A percentile compares a stretch with the other conserved stretches of the same genome.
Conservation (phyloP, 208 protist genomes). For the Balamuthia mandrillaris region DNA sequence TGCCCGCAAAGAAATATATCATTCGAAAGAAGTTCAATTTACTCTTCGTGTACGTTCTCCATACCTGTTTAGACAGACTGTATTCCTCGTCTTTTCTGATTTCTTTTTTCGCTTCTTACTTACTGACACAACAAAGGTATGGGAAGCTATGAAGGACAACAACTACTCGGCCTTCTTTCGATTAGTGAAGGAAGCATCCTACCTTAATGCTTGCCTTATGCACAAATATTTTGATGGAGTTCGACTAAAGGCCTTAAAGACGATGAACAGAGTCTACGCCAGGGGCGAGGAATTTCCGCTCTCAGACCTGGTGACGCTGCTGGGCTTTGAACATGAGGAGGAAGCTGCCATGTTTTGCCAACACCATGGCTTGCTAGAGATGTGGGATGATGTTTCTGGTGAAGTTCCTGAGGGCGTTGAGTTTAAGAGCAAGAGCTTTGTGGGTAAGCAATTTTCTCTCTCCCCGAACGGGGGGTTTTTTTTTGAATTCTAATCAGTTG, state of each 20-base stretch:
- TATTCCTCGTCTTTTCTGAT: too few species aligned
- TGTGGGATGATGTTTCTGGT: not conserved
- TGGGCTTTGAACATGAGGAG: not conserved
- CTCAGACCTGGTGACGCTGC: not conserved
- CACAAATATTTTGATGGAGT: not conserved
- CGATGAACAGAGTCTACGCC: not conserved
- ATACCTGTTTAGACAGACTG: too few species aligned
- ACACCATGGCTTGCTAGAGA: not conserved
- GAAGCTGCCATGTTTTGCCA: not conserved
- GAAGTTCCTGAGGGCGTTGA: not conserved
- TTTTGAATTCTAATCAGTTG: too few species aligned
- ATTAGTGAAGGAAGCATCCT: not conserved
- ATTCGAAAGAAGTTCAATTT: slow-evolving; percentile 5
- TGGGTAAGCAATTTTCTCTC: not conserved
- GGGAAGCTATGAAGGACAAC: not conserved
- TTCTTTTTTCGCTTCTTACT: too few species aligned
- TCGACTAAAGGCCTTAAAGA: not conserved
- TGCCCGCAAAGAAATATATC: not conserved
- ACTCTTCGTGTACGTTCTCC: not conserved
- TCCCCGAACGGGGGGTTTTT: too few species aligned
- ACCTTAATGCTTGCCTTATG: not conserved
- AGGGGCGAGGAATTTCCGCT: not conserved
- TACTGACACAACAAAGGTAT: too few species aligned
- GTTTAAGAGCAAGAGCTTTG: not conserved
- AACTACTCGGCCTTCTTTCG: slow-evolving; percentile 2